These are phyloP conservation scores for Solanum hybrid DNA, from an alignment of 305 asterid species.

Conservation along the genomic window DNA sequence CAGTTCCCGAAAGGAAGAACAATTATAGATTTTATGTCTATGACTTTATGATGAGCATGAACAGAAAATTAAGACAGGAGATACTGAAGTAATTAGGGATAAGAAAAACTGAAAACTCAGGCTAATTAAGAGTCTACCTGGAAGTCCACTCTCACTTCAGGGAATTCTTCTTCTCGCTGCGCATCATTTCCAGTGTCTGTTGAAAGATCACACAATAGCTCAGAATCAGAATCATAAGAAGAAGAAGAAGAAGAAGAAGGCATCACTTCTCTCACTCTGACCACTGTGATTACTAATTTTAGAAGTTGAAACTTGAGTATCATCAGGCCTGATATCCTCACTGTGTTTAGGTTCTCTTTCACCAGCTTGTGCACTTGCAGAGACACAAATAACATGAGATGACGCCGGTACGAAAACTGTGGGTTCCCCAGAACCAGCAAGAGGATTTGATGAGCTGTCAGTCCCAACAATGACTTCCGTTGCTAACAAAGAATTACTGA, in stretches of 20 bases:
- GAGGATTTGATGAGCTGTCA: conserved; percentile 18
- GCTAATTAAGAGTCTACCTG: conserved; percentile 40
- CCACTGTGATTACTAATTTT: conserved; percentile 15
- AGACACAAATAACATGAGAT: conserved; percentile 20
- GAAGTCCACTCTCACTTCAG: conserved; percentile 65
- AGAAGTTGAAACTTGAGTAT: conserved; percentile 31
- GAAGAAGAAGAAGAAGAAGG: not conserved
- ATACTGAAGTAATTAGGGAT: not conserved
- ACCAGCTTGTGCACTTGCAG: conserved; percentile 21
- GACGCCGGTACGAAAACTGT: conserved; percentile 17
- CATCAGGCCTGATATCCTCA: conserved; percentile 23
- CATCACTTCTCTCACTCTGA: conserved; percentile 30
- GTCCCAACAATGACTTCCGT: conserved; percentile 5
- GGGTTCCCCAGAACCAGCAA: conserved; percentile 29
- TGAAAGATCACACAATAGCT: conserved; percentile 4
- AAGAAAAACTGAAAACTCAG: not conserved
- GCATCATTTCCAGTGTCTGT: conserved; percentile 38
- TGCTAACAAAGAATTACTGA: conserved; percentile 32
- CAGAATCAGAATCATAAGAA: not conserved
- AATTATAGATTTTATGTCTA: not conserved
- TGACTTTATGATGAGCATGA: not conserved
- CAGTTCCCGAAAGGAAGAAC: not conserved
- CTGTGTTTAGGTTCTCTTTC: conserved; percentile 25
- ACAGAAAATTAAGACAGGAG: not conserved
- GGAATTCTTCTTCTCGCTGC: conserved; percentile 62